Conservation (phyloP, 2,329 filamentous ascomycete species). For the Botryosphaeria dothidea region DNA sequence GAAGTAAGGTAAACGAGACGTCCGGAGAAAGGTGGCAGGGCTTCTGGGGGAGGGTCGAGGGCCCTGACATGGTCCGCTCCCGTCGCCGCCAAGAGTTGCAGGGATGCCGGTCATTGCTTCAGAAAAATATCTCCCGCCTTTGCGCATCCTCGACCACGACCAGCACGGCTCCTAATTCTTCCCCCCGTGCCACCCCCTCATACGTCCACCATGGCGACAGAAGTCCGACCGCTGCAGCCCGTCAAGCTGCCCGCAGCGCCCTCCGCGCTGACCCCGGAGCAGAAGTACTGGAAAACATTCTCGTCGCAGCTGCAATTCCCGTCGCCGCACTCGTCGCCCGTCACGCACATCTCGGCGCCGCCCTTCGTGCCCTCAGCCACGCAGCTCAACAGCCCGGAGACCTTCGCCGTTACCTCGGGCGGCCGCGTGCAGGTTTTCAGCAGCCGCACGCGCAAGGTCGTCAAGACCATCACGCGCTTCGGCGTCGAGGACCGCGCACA, state of each 20-base stretch:
- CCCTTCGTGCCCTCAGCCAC: conserved; percentile 48
- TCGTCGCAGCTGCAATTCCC: conserved; percentile 87
- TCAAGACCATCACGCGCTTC: conserved; percentile 94
- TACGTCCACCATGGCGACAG: conserved; percentile 69
- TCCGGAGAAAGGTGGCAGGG: background rate
- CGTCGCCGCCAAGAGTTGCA: conserved; percentile 6
- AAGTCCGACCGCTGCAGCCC: conserved; percentile 76
- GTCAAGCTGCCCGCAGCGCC: conserved; percentile 83
- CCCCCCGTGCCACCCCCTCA: background rate
- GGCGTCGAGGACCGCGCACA: conserved; percentile 77
- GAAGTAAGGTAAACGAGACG: background rate
- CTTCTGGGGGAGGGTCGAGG: background rate
- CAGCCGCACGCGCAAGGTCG: conserved; percentile 82
- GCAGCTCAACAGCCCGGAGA: conserved; percentile 52
- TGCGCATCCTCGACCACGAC: background rate
- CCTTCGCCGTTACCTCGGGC: conserved; percentile 93
- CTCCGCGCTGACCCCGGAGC: conserved; percentile 82
- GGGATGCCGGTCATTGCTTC: conserved; percentile 11
- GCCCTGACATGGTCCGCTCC: background rate
- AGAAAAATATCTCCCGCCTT: conserved; percentile 18
- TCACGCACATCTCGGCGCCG: conserved; percentile 82
- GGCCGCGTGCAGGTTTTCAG: conserved; percentile 93
- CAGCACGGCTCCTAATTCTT: background rate
- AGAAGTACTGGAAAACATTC: conserved; percentile 95
- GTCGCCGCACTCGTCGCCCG: conserved; percentile 83